phyloP scores from a whole-genome alignment of 345 rosid species.

The Balakata baccata region DNA sequence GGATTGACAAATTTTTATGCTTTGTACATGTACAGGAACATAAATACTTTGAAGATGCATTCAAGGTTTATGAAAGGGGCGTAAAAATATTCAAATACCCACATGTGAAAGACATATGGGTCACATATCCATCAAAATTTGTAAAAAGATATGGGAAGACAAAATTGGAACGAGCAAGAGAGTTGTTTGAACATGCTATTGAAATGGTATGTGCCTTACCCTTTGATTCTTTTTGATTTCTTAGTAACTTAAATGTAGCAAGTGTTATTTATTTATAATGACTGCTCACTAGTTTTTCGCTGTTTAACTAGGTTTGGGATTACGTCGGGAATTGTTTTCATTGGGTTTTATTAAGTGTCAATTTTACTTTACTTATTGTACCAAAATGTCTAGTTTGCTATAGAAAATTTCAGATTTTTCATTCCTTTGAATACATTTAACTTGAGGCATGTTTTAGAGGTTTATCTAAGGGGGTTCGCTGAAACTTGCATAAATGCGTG shows the following conservation, averaged over 20 bases:
- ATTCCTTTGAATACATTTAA: not conserved
- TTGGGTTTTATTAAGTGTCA: not conserved
- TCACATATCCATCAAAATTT: slow-evolving; percentile 81
- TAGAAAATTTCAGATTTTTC: not conserved
- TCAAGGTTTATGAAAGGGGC: slow-evolving; percentile 96
- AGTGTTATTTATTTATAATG: not conserved
- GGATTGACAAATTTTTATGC: slow-evolving; percentile 8
- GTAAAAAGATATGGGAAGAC: slow-evolving; percentile 85
- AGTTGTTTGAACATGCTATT: slow-evolving; percentile 89
- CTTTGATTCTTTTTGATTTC: too few species aligned
- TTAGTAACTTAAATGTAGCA: not conserved
- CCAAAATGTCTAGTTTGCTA: not conserved
- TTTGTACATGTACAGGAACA: slow-evolving; percentile 52
- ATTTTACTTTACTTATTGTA: not conserved
- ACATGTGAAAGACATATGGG: slow-evolving; percentile 95
- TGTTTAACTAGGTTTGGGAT: not conserved
- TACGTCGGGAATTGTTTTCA: not conserved
- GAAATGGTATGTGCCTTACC: slow-evolving; percentile 42
- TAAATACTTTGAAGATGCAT: slow-evolving; percentile 95
- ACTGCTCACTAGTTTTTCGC: not conserved
- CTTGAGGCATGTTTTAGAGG: not conserved
- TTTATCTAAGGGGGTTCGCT: not conserved
- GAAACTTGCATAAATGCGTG: not conserved
- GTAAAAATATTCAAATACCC: slow-evolving; percentile 97
- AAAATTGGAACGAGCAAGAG: slow-evolving; percentile 90